Percentiles rank a stretch among this genome's conserved stretches.
Evolutionary conservation across 768 basidiomycete genomes (phyloP).

Genomic region (Suillus bovinus): DNA sequence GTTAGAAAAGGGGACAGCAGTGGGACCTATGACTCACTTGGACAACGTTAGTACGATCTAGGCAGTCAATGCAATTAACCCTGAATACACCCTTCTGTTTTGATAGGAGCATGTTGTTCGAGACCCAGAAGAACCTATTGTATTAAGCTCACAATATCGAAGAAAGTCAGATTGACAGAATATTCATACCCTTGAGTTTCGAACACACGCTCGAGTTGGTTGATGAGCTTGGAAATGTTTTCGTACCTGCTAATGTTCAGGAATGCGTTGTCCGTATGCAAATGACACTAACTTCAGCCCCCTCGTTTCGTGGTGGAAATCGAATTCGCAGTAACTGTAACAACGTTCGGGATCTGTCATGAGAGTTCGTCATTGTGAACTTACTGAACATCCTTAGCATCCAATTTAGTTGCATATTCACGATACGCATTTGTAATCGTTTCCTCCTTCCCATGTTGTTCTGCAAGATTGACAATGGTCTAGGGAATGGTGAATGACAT

Average conservation of each 20-base stretch:
- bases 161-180: slow-evolving; percentile 1
- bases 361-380: slow-evolving; percentile 20
- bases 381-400: slow-evolving; percentile 57
- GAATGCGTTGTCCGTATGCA: slow-evolving; percentile 5
- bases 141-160: slow-evolving; percentile 7
- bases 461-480: slow-evolving; percentile 88
- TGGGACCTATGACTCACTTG: slow-evolving; percentile 48
- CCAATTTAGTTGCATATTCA: slow-evolving; percentile 61
- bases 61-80: slow-evolving; percentile 93
- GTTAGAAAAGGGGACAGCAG: slow-evolving; percentile 11
- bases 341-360: not conserved
- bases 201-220: slow-evolving; percentile 70
- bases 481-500: slow-evolving; percentile 30
- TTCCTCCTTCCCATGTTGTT: slow-evolving; percentile 87
- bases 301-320: slow-evolving; percentile 91
- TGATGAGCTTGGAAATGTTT: slow-evolving; percentile 80
- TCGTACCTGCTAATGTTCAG: slow-evolving; percentile 61
- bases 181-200: slow-evolving; percentile 71
- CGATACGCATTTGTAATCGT: slow-evolving; percentile 77
- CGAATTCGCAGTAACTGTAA: slow-evolving; percentile 76
- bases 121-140: slow-evolving; percentile 79
- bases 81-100: slow-evolving; percentile 87
- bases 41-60: slow-evolving; percentile 95
- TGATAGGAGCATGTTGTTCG: slow-evolving; percentile 65
- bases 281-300: slow-evolving; percentile 78